These are phyloP conservation scores for Rubia tinctorum DNA, from an alignment of 305 asterid species.

Conservation along the genomic window DNA sequence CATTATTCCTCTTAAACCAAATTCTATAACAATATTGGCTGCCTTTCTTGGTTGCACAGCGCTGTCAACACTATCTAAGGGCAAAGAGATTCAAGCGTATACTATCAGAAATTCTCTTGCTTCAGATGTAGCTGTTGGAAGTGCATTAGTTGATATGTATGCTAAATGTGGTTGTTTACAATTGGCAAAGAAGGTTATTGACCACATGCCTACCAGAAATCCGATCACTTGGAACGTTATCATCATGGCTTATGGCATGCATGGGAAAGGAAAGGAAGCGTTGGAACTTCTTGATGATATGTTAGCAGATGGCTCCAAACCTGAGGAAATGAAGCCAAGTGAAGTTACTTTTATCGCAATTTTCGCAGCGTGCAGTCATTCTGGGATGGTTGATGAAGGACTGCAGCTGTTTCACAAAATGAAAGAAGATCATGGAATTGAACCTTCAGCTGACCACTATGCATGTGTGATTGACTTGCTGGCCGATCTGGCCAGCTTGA, in stretches of 20 bases:
- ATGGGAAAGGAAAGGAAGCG: conserved; percentile 69
- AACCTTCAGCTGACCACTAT: conserved; percentile 66
- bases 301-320: conserved; percentile 31
- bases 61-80: conserved; percentile 62
- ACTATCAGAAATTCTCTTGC: conserved; percentile 51
- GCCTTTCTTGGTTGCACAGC: conserved; percentile 81
- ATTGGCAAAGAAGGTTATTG: conserved; percentile 59
- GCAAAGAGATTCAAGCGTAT: conserved; percentile 72
- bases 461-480: conserved; percentile 73
- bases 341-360: conserved; percentile 63
- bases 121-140: conserved; percentile 61
- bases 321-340: conserved; percentile 54
- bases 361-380: conserved; percentile 78
- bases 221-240: conserved; percentile 81
- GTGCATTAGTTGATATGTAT: conserved; percentile 85
- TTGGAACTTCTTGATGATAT: conserved; percentile 43
- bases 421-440: conserved; percentile 43
- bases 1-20: conserved; percentile 40
- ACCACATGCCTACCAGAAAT: conserved; percentile 51
- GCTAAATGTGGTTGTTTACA: conserved; percentile 77
- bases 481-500: conserved; percentile 78
- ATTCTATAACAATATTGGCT: conserved; percentile 71
- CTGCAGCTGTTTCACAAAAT: conserved; percentile 49
- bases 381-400: conserved; percentile 76
- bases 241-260: conserved; percentile 80